Conservation (phyloP, 2,329 filamentous ascomycete genomes). For the Exophiala dermatitidis region DNA sequence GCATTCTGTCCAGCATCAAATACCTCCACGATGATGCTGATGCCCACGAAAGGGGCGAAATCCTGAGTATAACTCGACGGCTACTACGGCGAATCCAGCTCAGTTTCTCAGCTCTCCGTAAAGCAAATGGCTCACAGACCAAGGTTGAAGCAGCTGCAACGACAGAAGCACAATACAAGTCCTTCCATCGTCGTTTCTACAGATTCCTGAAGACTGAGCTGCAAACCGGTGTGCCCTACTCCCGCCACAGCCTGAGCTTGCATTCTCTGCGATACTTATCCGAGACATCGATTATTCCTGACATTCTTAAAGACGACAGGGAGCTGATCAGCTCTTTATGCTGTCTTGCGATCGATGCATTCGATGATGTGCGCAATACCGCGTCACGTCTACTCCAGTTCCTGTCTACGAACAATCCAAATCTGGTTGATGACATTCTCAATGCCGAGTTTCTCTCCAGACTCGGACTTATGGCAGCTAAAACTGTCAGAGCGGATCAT, state of each 20-base stretch:
- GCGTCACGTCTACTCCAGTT: slow-evolving; percentile 41
- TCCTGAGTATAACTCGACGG: slow-evolving; percentile 65
- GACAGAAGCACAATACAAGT: slow-evolving; percentile 10
- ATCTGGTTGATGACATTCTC: slow-evolving; percentile 12
- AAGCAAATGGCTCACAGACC: not conserved
- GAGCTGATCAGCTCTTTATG: slow-evolving; percentile 53
- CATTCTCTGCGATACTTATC: slow-evolving; percentile 58
- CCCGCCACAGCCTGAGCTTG: slow-evolving; percentile 75
- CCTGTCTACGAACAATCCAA: not conserved
- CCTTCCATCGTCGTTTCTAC: slow-evolving; percentile 11
- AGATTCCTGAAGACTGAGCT: slow-evolving; percentile 53
- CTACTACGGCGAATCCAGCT: slow-evolving; percentile 39
- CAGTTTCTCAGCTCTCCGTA: slow-evolving; percentile 5
- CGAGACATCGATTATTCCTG: slow-evolving; percentile 5
- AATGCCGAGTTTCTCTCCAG: slow-evolving; percentile 45
- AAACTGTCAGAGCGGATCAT: slow-evolving; percentile 79
- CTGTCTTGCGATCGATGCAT: slow-evolving; percentile 79
- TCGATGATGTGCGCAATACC: slow-evolving; percentile 73
- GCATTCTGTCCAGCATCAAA: slow-evolving; percentile 59
- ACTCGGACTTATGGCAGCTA: slow-evolving; percentile 50
- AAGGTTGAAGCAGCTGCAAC: not conserved
- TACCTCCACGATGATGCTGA: slow-evolving; percentile 77
- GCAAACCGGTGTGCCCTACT: slow-evolving; percentile 75
- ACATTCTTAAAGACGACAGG: slow-evolving; percentile 20
- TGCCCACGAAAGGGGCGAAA: slow-evolving; percentile 75